Conservation (phyloP, 2,329 filamentous ascomycete species). For the Aspergillus sp. region DNA sequence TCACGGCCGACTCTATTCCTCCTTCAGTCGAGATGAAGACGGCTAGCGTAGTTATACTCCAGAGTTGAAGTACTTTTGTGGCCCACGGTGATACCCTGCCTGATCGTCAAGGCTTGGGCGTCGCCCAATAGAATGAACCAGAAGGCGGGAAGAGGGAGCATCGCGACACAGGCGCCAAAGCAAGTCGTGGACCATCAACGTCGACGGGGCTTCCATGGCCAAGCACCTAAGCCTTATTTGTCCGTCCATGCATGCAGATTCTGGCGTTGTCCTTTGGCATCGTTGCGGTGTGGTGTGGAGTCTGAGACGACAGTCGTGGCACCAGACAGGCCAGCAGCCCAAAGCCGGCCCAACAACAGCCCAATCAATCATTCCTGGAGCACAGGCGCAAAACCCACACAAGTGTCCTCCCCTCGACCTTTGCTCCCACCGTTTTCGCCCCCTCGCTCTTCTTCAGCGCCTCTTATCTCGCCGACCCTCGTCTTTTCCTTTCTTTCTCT, state of each 20-base stretch:
- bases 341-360: constrained; percentile 42
- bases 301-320: constrained; percentile 37
- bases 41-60: not conserved
- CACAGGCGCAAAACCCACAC: constrained; percentile 11
- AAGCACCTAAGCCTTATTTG: constrained; percentile 29
- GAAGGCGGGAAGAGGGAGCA: constrained; percentile 3
- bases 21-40: not conserved
- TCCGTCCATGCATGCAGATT: constrained; percentile 30
- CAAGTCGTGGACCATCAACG: not conserved
- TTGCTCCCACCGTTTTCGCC: constrained; percentile 12
- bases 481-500: constrained; percentile 11
- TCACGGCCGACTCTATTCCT: not conserved
- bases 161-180: not conserved
- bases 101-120: not conserved
- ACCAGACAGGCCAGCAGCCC: constrained; percentile 37
- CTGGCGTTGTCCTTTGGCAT: constrained; percentile 24
- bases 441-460: constrained; percentile 13
- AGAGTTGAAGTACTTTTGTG: not conserved
- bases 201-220: not conserved
- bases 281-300: constrained; percentile 29
- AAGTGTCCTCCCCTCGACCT: constrained; percentile 24
- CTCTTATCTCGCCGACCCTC: constrained; percentile 26
- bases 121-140: not conserved
- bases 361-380: constrained; percentile 18
- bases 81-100: not conserved